Evolutionary conservation across 495 filamentous ascomycete genomes (phyloP), one percentile per base, ranked within the genome.

Genomic region (Pyronema omphalodes): DNA sequence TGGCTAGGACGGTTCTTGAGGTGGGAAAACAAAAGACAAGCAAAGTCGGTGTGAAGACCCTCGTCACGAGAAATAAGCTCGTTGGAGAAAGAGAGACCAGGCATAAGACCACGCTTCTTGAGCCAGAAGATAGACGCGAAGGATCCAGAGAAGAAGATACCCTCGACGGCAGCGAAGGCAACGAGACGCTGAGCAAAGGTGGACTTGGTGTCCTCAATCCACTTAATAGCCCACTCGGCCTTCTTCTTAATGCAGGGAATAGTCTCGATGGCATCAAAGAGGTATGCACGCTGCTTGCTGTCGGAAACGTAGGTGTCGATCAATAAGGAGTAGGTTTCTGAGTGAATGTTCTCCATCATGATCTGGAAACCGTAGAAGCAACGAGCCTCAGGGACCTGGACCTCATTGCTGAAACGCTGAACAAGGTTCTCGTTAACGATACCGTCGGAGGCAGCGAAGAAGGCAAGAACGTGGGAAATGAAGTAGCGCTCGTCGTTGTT

Each of bases 321-420:
- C 60, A 99, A 81, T 11, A 99, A 80, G 36, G 89, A 95, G 78
- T 99, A 99, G 46, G 91, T 99, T 73, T 99, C 91, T 29, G 91
- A 93, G 79, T 99, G 91, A 65, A 99, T 95, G 74, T 99, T 99
- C 79, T 99, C 91, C 85, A 99, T 96, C 91, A 99, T 99, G 75
- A 99, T 99, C 73, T 99, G 91, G 78, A 99, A 99, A 59, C 91
- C 91, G 69, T 98, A 98, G 79, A 98, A 98, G 81, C 91, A 96
- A 68, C 91, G 87, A 53, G 91, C 91, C 73, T 98, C 91, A 36
- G 91, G 89, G 58, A 94, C 80, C 73, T 98, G 91, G 29, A 98
- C 89, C 71, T 98, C 91, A 48, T 82, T 84, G 58, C 84, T 89
- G 79, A 98, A 98, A 59, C 91, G 86, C 76, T 98, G 88, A 49